A percentile compares a stretch with the other conserved stretches of the same genome.
These are phyloP conservation scores for Peziza echinospora DNA, from an alignment of 495 filamentous ascomycete genomes.

Conservation along the genomic window DNA sequence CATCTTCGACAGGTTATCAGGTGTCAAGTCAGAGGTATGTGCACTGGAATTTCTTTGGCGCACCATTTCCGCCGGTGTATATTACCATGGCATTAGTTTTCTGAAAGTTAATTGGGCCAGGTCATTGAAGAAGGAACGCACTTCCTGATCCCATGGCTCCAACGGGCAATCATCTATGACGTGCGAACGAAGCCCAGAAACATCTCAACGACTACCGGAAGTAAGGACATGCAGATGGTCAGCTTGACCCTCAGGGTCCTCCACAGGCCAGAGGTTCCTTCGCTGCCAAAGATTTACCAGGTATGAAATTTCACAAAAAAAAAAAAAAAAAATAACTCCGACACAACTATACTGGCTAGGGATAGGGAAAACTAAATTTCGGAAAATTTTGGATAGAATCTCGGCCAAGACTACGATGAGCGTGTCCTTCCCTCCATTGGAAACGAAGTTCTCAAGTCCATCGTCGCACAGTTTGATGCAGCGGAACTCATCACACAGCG, in stretches of 20 bases:
- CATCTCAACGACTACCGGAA: constrained; percentile 93
- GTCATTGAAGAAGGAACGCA: constrained; percentile 94
- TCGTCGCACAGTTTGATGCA: constrained; percentile 97
- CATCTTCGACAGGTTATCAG: constrained; percentile 88
- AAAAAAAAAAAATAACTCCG: background rate
- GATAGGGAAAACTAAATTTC: background rate
- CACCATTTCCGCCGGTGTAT: too few species aligned
- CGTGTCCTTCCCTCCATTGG: constrained; percentile 98
- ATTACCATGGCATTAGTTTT: too few species aligned
- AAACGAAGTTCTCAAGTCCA: constrained; percentile 98
- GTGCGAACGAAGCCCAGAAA: constrained; percentile 93
- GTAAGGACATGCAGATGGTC: constrained; percentile 99
- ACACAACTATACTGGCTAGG: background rate
- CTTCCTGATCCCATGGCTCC: constrained; percentile 89
- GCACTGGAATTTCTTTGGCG: background rate
- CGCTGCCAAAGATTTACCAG: constrained; percentile 95
- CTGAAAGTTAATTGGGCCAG: too few species aligned
- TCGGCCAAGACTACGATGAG: constrained; percentile 97
- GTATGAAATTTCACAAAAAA: constrained; percentile 27
- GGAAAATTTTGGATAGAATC: constrained; percentile 31
- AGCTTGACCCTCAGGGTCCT: constrained; percentile 90
- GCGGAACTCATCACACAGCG: constrained; percentile 98
- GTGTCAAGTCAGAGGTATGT: constrained; percentile 55
- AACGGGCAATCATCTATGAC: constrained; percentile 87
- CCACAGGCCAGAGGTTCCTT: constrained; percentile 81